Conservation (phyloP, 257 asterid species). For the Solanum phureja region DNA sequence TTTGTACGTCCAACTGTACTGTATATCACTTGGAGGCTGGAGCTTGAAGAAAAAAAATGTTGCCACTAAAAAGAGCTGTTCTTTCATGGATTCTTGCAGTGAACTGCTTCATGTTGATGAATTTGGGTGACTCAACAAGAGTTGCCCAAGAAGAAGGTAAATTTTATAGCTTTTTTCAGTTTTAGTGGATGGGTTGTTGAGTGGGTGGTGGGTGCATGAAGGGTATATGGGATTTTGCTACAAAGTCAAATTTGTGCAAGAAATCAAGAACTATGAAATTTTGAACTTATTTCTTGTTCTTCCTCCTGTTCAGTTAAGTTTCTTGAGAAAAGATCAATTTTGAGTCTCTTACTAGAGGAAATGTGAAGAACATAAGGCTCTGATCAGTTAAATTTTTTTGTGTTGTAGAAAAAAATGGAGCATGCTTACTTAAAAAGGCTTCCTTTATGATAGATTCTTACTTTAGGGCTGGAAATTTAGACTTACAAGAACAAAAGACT, state of each 20-base stretch:
- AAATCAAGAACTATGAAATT: neutral
- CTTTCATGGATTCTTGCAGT: constrained; percentile 1
- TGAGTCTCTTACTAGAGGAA: neutral
- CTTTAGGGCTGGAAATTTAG: neutral
- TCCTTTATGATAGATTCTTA: neutral
- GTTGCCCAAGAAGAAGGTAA: constrained; percentile 10
- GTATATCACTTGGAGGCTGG: neutral
- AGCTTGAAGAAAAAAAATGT: neutral
- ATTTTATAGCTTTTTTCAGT: neutral
- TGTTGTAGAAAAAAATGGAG: neutral
- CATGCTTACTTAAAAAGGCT: neutral
- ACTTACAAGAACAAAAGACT: neutral
- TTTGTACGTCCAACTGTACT: neutral
- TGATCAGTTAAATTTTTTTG: neutral
- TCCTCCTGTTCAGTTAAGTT: neutral
- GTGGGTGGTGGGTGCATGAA: neutral
- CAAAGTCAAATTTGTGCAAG: neutral
- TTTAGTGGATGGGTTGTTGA: neutral
- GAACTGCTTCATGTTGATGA: neutral
- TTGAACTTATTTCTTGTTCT: neutral
- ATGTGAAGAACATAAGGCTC: neutral
- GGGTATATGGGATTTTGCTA: neutral
- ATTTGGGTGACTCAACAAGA: neutral
- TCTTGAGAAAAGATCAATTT: neutral
- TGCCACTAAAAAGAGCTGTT: neutral